These are phyloP conservation scores for Cordyceps farinosa DNA, from an alignment of 2,329 filamentous ascomycete species.

Conservation along the genomic window DNA sequence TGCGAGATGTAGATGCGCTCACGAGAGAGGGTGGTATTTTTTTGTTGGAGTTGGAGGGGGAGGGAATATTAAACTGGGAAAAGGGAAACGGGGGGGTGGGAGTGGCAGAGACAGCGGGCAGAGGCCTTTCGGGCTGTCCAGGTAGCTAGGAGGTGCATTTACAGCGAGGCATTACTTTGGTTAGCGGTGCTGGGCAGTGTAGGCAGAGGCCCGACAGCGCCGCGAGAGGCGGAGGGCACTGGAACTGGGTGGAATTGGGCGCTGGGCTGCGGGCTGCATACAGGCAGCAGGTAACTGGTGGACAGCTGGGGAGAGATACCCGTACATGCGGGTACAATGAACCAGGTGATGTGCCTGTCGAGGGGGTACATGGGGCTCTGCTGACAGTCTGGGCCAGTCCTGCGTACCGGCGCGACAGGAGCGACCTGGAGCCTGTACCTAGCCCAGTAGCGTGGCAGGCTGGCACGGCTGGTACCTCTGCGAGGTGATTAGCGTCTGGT, in stretches of 20 bases:
- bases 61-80: slow-evolving; percentile 16
- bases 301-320: not conserved
- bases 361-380: slow-evolving; percentile 10
- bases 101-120: not conserved
- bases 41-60: slow-evolving; percentile 16
- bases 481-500: no score
- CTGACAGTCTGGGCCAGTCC: slow-evolving; percentile 11
- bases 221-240: not conserved
- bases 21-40: slow-evolving; percentile 12
- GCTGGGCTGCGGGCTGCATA: not conserved
- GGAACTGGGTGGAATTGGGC: not conserved
- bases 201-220: not conserved
- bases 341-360: slow-evolving; percentile 11
- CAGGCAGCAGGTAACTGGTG: not conserved
- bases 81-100: slow-evolving; percentile 3
- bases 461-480: no score
- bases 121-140: not conserved
- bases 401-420: not conserved
- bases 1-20: slow-evolving; percentile 16
- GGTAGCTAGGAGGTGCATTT: no score
- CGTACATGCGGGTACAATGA: slow-evolving; percentile 7
- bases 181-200: not conserved
- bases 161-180: slow-evolving; percentile 4
- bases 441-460: no score
- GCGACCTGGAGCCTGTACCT: no score